Conservation (phyloP, 2,329 filamentous ascomycete species). For the Sporothrix euskadiensis region DNA sequence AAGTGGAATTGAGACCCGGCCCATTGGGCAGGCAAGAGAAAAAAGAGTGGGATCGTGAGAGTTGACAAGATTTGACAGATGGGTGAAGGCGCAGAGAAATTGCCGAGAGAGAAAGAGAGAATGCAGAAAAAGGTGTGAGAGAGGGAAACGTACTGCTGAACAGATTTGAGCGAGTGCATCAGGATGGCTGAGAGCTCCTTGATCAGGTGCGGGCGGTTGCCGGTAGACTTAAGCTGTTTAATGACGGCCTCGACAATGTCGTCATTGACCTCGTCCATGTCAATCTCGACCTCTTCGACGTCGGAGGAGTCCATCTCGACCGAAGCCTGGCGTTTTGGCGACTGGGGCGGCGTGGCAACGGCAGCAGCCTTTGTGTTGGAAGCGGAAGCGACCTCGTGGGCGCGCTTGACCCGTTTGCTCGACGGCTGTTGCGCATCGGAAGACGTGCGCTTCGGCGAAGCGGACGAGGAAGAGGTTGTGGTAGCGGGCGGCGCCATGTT, state of each 20-base stretch:
- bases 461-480: conserved; percentile 25
- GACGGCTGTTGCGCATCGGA: conserved; percentile 41
- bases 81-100: not conserved
- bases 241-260: conserved; percentile 93
- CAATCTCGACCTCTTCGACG: conserved; percentile 46
- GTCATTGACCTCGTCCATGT: conserved; percentile 84
- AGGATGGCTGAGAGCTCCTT: conserved; percentile 87
- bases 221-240: conserved; percentile 81
- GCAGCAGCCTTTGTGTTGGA: conserved; percentile 29
- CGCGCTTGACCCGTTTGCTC: conserved; percentile 74
- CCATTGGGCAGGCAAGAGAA: not conserved
- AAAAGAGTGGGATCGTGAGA: not conserved
- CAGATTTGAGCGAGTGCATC: conserved; percentile 72
- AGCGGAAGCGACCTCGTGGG: conserved; percentile 53
- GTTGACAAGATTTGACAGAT: too few relatives aligned
- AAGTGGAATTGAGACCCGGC: not conserved
- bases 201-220: conserved; percentile 89
- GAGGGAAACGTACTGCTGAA: conserved; percentile 76
- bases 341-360: conserved; percentile 73
- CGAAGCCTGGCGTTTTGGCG: conserved; percentile 54
- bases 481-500: conserved; percentile 36
- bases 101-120: not conserved
- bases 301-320: conserved; percentile 45
- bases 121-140: not conserved
- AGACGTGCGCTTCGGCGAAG: conserved; percentile 33